Base-by-base conservation (phyloP, 2,329 filamentous ascomycete species). In the Pyricularia sp. region DNA sequence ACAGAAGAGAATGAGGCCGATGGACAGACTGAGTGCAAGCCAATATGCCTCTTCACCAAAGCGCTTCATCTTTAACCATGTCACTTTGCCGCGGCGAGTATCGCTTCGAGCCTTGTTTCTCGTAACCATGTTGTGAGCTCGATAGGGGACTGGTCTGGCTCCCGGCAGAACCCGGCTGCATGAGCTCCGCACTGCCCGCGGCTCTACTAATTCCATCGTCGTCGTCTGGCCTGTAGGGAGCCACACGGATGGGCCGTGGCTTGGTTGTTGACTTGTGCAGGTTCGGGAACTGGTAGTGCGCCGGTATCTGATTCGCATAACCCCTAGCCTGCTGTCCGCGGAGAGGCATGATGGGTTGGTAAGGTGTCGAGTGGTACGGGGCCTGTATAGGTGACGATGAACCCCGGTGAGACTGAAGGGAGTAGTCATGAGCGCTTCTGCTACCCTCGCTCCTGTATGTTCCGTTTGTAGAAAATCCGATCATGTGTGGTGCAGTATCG, bases 401-500 rank as follows among this genome's bases (percentile, higher is more conserved):
- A 30, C 19, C 16, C 13, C 31, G n/a, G 9, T 40, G 61, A 12
- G 61, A 62, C 12, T 35, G 33, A 10, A 62, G 61, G 13, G 61
- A 40, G 24, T 62, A 62, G 13, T 62, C 24, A 28, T 35, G 33
- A 33, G 10, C 16, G 35, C 19, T 28, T 22, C 24, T 24, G 9
- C 12, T 44, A 13, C 35, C 35, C 22, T 44, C 35, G 12, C 22
- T 26, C 13, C 31, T n/a, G 24, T 24, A 16, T 19, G 26, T 44
- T 12, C 22, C 31, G 24, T 26, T 19, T 4, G 16, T 40, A 19
- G 31, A 35, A 44, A 26, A 30, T 19, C 33, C 61, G 26, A 44
- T 12, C 40, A 62, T 59, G 57, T 62, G 62, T 13, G 77, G 74
- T 2, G 76, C 76, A 2, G 77, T 79, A 16, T 73, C 68, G n/a